phyloP scores from a whole-genome alignment of 768 basidiomycete genomes.

The Myochromella boudieri region DNA sequence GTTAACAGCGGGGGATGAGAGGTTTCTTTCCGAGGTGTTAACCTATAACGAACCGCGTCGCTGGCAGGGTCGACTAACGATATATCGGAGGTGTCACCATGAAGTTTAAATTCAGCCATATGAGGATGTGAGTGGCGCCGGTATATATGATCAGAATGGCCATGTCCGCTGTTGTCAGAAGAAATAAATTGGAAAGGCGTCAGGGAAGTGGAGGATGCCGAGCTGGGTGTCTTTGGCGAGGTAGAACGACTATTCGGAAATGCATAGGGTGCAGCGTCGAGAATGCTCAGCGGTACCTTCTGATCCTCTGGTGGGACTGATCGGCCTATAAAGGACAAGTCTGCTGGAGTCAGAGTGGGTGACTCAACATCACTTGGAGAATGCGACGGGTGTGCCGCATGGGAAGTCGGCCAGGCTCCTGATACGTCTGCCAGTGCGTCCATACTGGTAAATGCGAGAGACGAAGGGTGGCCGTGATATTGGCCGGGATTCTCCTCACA shows the following conservation, averaged over 20 bases:
- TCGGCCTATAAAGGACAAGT: too few species aligned
- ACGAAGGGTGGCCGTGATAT: too few species aligned
- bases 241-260: conserved; percentile 70
- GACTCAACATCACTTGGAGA: conserved; percentile 65
- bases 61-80: conserved; percentile 49
- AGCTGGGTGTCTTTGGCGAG: conserved; percentile 62
- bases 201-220: conserved; percentile 62
- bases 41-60: conserved; percentile 62
- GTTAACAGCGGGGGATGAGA: conserved; percentile 45
- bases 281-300: conserved; percentile 48
- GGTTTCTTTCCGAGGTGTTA: conserved; percentile 49
- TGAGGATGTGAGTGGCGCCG: conserved; percentile 56
- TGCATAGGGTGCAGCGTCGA: conserved; percentile 58
- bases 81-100: conserved; percentile 73
- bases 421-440: too few species aligned
- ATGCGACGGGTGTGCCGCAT: conserved; percentile 44
- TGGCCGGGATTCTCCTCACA: too few species aligned
- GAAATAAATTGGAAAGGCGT: conserved; percentile 70
- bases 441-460: too few species aligned
- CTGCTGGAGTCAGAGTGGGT: conserved; percentile 48
- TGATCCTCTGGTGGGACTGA: conserved; percentile 47
- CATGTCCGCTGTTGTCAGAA: conserved; percentile 53
- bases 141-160: conserved; percentile 66
- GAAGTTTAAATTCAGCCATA: conserved; percentile 63
- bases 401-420: too few species aligned